These are phyloP conservation scores for Bolboschoenoplectus hybrid DNA, from an alignment of 202 grass and related monocot species.

Conservation along the genomic window DNA sequence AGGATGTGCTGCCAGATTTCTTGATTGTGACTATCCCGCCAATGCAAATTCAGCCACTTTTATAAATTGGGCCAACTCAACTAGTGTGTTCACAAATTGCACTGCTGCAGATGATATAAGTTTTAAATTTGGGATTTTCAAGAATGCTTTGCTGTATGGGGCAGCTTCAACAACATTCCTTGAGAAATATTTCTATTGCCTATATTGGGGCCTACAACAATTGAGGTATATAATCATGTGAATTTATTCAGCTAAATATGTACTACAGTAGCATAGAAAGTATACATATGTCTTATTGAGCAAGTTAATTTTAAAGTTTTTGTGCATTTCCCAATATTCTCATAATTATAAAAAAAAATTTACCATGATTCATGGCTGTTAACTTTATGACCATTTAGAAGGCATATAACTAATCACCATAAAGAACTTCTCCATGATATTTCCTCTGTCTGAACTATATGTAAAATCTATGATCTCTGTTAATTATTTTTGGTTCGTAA, in stretches of 20 bases:
- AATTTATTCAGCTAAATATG: conserved; percentile 3
- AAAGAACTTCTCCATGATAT: background rate
- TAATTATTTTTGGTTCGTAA: background rate
- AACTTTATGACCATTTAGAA: background rate
- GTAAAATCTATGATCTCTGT: background rate
- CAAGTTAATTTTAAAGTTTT: conserved; percentile 19
- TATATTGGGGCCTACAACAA: conserved; percentile 96
- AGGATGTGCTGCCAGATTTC: conserved; percentile 48
- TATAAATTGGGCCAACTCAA: conserved; percentile 29
- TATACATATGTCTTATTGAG: background rate
- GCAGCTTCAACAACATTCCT: conserved; percentile 63
- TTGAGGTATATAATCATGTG: conserved; percentile 58
- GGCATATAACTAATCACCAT: background rate
- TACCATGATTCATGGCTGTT: background rate
- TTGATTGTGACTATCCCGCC: conserved; percentile 51
- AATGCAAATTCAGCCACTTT: background rate
- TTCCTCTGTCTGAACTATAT: background rate
- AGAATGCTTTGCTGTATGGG: background rate
- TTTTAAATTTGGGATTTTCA: conserved; percentile 70
- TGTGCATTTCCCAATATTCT: background rate
- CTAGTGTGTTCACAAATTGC: conserved; percentile 46
- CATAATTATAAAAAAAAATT: background rate
- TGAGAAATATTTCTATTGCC: conserved; percentile 88
- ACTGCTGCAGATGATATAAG: background rate
- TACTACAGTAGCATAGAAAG: background rate